Conservation (phyloP, 371 early-diverging fungal genomes). For the Mycotypha africana region DNA sequence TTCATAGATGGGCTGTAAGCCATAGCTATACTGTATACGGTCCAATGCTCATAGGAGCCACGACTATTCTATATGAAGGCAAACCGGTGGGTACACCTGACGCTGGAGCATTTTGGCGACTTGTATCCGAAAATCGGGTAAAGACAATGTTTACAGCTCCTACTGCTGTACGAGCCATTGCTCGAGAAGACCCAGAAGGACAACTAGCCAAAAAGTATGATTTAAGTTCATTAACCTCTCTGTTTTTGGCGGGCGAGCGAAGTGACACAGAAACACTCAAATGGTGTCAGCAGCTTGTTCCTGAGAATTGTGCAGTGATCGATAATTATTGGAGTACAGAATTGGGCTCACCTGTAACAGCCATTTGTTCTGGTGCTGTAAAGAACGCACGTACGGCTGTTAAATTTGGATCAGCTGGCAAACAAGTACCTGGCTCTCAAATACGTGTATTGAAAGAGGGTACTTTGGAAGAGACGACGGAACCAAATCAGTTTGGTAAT, state of each 20-base stretch:
- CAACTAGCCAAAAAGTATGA: constrained; percentile 52
- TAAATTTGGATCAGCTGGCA: constrained; percentile 63
- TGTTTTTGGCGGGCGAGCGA: constrained; percentile 91
- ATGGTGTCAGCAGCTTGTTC: constrained; percentile 63
- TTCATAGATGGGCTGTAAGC: constrained; percentile 83
- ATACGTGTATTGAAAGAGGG: constrained; percentile 56
- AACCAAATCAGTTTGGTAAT: constrained; percentile 63
- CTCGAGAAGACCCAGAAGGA: constrained; percentile 74
- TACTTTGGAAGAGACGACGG: constrained; percentile 38
- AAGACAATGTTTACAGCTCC: constrained; percentile 91
- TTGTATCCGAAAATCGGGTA: constrained; percentile 73
- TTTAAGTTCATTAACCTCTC: constrained; percentile 50
- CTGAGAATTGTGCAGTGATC: constrained; percentile 41
- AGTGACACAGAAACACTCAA: constrained; percentile 77
- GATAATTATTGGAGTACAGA: constrained; percentile 98
- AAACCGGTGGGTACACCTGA: constrained; percentile 85
- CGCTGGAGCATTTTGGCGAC: constrained; percentile 75
- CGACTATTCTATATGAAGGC: constrained; percentile 88
- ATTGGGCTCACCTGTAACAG: constrained; percentile 67
- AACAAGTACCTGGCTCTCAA: constrained; percentile 74
- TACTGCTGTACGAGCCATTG: constrained; percentile 84
- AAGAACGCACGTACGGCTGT: constrained; percentile 24
- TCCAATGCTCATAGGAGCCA: constrained; percentile 80
- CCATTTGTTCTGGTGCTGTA: constrained; percentile 56
- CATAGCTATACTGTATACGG: constrained; percentile 91